phyloP scores from a whole-genome alignment of 192 early-diverging fungal species.

The Gigaspora rosea region DNA sequence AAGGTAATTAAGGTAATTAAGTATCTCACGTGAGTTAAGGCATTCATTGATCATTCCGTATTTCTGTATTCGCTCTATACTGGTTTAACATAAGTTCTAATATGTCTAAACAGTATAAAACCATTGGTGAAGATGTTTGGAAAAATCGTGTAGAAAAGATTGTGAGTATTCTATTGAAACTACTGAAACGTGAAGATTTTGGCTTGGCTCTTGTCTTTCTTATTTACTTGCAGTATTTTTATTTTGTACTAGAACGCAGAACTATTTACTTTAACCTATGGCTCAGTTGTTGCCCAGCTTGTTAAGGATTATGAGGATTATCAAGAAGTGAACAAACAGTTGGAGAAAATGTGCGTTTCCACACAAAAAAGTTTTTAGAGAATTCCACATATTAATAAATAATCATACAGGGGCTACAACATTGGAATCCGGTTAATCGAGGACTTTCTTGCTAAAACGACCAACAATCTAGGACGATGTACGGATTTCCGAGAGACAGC shows the following conservation, averaged over 20 bases:
- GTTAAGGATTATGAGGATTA: conserved; percentile 95
- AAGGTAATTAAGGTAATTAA: no score
- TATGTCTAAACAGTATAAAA: conserved; percentile 65
- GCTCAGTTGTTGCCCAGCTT: conserved; percentile 92
- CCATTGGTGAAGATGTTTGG: conserved; percentile 94
- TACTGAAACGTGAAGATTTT: not conserved
- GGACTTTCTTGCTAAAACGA: conserved; percentile 88
- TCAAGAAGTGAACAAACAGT: conserved; percentile 88
- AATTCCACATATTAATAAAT: not conserved
- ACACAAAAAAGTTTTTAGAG: not conserved
- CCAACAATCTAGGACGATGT: conserved; percentile 68
- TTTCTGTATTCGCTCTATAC: no score
- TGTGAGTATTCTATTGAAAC: conserved; percentile 51
- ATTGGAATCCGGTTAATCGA: conserved; percentile 95
- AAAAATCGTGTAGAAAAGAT: conserved; percentile 94
- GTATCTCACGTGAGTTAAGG: no score
- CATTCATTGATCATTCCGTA: no score
- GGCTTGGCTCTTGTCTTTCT: conserved; percentile 22
- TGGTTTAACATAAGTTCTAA: no score
- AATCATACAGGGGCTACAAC: conserved; percentile 86
- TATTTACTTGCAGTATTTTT: not conserved
- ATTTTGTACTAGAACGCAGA: conserved; percentile 70
- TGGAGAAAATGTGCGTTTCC: conserved; percentile 88
- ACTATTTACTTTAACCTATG: conserved; percentile 97
- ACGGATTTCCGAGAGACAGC: conserved; percentile 88